phyloP scores from a whole-genome alignment of 2,329 filamentous ascomycete genomes.

The Fonsecaea pedrosoi region DNA sequence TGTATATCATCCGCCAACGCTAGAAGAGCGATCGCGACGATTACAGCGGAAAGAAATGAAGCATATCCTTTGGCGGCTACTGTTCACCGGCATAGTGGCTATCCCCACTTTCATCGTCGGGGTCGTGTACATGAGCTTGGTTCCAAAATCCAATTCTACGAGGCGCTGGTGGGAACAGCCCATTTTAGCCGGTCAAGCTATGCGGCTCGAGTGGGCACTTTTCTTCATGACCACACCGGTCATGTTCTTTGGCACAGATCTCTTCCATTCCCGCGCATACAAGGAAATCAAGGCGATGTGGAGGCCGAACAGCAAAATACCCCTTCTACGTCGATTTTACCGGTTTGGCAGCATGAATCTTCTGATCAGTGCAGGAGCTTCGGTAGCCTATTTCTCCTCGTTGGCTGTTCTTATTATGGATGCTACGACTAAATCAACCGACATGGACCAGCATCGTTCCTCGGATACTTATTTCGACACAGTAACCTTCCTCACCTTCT shows the following conservation, averaged over 20 bases:
- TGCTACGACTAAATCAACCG: conserved; percentile 46
- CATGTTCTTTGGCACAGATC: conserved; percentile 83
- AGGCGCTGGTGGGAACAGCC: conserved; percentile 73
- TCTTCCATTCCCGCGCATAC: conserved; percentile 79
- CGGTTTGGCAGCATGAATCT: conserved; percentile 98
- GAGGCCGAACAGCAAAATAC: conserved; percentile 75
- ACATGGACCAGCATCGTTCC: conserved; percentile 21
- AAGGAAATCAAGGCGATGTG: conserved; percentile 81
- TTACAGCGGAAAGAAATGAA: conserved; percentile 75
- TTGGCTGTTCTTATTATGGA: conserved; percentile 75
- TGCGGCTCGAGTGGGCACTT: conserved; percentile 77
- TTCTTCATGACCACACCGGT: conserved; percentile 84
- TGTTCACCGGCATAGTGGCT: conserved; percentile 71
- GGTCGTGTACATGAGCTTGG: conserved; percentile 87
- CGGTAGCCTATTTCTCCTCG: conserved; percentile 84
- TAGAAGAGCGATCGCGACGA: conserved; percentile 78
- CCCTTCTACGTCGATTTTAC: conserved; percentile 77
- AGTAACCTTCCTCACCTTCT: conserved; percentile 88
- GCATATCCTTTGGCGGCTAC: conserved; percentile 71
- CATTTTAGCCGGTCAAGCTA: conserved; percentile 73
- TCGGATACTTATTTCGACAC: conserved; percentile 78
- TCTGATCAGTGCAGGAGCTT: conserved; percentile 86
- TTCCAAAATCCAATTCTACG: conserved; percentile 64
- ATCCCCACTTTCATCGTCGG: conserved; percentile 88
- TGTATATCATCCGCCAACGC: conserved; percentile 78